Evolutionary conservation across 2,329 filamentous ascomycete genomes (phyloP).

Genomic region (Cercospora nicotianae): DNA sequence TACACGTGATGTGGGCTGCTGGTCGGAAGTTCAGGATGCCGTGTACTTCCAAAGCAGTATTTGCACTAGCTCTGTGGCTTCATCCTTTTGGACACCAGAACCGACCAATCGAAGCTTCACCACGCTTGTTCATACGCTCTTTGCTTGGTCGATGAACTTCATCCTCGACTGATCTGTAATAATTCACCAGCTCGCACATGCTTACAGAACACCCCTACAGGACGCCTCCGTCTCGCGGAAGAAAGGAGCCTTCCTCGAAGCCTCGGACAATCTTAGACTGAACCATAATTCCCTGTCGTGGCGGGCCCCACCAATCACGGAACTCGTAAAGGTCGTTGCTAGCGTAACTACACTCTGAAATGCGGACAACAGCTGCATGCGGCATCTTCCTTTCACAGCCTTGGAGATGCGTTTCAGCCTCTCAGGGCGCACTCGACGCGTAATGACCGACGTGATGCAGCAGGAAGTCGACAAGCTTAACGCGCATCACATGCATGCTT

Average conservation of each 20-base stretch:
- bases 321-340: background rate
- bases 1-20: background rate
- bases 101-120: background rate
- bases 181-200: background rate
- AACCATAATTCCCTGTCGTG: background rate
- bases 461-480: background rate
- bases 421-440: background rate
- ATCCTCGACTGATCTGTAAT: background rate
- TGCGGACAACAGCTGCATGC: background rate
- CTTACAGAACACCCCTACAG: background rate
- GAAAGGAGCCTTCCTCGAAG: background rate
- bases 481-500: background rate
- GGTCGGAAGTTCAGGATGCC: conserved; percentile 1
- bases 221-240: background rate
- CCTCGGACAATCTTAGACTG: background rate
- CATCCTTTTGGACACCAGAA: background rate
- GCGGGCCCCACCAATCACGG: background rate
- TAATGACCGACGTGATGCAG: background rate
- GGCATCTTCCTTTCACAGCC: background rate
- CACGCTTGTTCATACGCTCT: background rate
- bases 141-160: background rate
- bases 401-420: background rate
- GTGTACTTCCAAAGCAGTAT: background rate
- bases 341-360: background rate
- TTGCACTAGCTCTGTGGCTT: conserved; percentile 1